Conservation (phyloP, 331 rosid genomes). For the Malus hybrid region DNA sequence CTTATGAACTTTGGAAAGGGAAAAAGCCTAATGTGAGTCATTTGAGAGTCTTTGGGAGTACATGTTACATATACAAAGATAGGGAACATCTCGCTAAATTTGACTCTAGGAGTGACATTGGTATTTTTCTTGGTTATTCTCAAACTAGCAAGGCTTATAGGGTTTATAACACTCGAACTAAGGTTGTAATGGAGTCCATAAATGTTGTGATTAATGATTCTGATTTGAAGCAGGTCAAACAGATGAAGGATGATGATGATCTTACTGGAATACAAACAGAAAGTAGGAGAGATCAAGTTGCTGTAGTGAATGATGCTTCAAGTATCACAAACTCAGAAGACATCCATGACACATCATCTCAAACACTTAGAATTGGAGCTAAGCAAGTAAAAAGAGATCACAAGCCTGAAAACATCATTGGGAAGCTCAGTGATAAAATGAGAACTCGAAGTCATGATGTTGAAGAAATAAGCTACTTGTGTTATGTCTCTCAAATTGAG, state of each 20-base stretch:
- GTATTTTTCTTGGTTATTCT: background rate
- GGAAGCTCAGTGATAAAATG: background rate
- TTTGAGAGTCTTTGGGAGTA: no score
- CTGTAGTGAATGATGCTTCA: background rate
- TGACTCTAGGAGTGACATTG: background rate
- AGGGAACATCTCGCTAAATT: background rate
- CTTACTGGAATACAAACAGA: no score
- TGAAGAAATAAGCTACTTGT: background rate
- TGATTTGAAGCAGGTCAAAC: no score
- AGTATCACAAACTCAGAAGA: background rate
- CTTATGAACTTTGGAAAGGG: no score
- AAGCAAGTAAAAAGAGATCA: background rate
- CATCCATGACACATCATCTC: background rate
- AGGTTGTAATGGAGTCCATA: background rate
- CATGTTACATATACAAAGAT: background rate
- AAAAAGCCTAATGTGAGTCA: no score
- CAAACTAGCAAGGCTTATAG: background rate
- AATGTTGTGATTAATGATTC: background rate
- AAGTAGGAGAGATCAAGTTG: no score
- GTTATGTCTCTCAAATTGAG: background rate
- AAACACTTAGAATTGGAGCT: background rate
- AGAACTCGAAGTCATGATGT: no score
- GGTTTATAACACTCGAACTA: background rate
- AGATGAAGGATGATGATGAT: no score
- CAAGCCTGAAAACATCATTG: background rate